phyloP scores from a whole-genome alignment of 1,284 basidiomycete genomes.

The Anthracocystis setariae region DNA sequence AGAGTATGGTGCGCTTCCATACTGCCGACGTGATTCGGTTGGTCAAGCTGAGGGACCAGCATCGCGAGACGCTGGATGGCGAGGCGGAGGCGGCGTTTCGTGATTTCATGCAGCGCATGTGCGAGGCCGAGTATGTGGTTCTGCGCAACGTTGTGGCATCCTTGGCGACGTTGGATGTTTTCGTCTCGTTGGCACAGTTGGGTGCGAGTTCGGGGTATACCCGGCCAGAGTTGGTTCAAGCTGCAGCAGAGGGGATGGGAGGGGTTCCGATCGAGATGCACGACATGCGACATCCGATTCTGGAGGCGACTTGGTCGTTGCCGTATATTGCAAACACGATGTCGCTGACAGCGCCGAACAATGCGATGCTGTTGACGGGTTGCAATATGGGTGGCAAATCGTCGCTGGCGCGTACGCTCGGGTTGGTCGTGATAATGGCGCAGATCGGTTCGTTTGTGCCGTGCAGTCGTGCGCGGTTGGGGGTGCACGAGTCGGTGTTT shows the following conservation, averaged over 20 bases:
- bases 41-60: conserved; percentile 79
- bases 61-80: conserved; percentile 78
- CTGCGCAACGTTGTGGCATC: conserved; percentile 51
- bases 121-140: conserved; percentile 40
- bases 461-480: conserved; percentile 77
- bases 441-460: conserved; percentile 74
- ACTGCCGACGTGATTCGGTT: conserved; percentile 78
- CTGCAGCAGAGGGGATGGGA: neutral
- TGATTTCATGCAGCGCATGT: conserved; percentile 45
- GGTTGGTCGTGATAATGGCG: conserved; percentile 68
- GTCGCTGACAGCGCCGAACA: conserved; percentile 14
- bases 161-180: conserved; percentile 56
- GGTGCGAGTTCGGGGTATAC: conserved; percentile 49
- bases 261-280: conserved; percentile 32
- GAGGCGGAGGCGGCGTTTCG: conserved; percentile 64
- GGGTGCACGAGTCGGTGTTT: conserved; percentile 83
- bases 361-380: conserved; percentile 60
- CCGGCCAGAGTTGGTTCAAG: conserved; percentile 25
- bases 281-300: conserved; percentile 61
- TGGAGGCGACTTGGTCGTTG: conserved; percentile 42
- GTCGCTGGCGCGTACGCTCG: conserved; percentile 69
- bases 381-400: conserved; percentile 75
- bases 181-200: conserved; percentile 47
- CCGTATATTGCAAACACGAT: conserved; percentile 62
- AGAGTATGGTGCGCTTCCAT: conserved; percentile 79